Evolutionary conservation across 768 basidiomycete genomes (phyloP), one percentile per base, ranked within the genome.

Genomic region (Leccinum disarticulatum): DNA sequence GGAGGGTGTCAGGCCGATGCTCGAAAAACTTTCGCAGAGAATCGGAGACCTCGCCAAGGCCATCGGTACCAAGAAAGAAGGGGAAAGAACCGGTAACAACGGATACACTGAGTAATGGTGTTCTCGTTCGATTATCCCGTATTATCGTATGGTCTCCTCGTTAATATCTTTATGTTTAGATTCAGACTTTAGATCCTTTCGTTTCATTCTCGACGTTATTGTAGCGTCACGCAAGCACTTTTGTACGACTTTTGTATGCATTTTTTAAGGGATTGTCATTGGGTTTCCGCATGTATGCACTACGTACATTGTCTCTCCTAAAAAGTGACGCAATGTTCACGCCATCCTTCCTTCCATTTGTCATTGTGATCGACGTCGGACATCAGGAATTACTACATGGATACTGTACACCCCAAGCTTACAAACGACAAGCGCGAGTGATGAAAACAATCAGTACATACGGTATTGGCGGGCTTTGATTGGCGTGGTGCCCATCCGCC

Each of bases 1-100:
- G n/a, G n/a, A n/a, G n/a, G n/a, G n/a, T n/a, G n/a, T n/a, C n/a
- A 76, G 76, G 28, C 90, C 89, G 19, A 69, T 89, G 54, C 77
- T 91, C 14, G 85, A 87, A 36, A 75, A 74, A 14, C 66, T 84
- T 27, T 74, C 75, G 58, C 79, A 79, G 58, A 73, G 76, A 15
- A 70, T 83, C 17, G 43, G 65, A 8, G 73, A 73, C 5, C 57
- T 73, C 28, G 66, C 63, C 65, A 66, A 55, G 10, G 57, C 50
- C 10, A 71, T 74, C 13, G 61, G 70, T 10, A 52, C 64, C 31
- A 75, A 66, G 70, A 71, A 66, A 28, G 73, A 74, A 36, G 73
- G 68, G 28, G 62, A n/a, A 10, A 51, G 52, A 9, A 25, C 27
- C 4, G 30, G 61, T 27, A 64, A 61, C 41, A 61, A 62, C 7